Evolutionary conservation across 2,329 filamentous ascomycete species (phyloP).

Genomic region (Colletotrichum sp.): DNA sequence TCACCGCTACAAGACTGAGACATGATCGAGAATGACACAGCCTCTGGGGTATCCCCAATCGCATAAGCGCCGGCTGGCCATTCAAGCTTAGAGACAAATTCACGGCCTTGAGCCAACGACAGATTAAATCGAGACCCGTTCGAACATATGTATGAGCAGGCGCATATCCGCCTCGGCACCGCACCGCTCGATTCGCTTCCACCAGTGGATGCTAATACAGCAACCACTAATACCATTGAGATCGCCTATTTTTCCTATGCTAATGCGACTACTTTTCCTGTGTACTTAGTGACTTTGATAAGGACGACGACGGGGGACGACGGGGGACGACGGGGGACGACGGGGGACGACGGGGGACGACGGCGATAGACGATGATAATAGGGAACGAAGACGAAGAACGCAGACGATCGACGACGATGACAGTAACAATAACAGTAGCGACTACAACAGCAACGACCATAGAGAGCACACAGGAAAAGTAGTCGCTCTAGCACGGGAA

Average conservation of each 20-base stretch:
- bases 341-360: too few relatives aligned
- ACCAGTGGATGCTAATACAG: background rate
- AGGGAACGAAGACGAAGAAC: too few relatives aligned
- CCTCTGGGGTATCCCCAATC: background rate
- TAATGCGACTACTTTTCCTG: background rate
- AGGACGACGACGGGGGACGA: too few relatives aligned
- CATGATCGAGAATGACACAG: background rate
- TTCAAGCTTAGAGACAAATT: background rate
- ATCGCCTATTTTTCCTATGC: background rate
- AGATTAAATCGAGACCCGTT: background rate
- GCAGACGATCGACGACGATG: too few relatives aligned
- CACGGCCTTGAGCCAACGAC: background rate
- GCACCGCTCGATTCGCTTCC: background rate
- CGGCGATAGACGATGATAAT: too few relatives aligned
- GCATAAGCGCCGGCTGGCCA: background rate
- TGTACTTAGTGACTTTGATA: background rate
- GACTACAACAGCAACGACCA: too few relatives aligned
- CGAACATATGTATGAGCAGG: background rate
- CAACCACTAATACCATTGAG: background rate
- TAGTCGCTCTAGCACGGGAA: background rate
- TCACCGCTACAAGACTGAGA: conserved; percentile 4
- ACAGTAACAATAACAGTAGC: too few relatives aligned
- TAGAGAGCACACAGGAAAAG: background rate
- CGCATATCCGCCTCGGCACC: background rate
- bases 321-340: too few relatives aligned